Evolutionary conservation across 768 basidiomycete species (phyloP).

Genomic region (Suillus variegatus): DNA sequence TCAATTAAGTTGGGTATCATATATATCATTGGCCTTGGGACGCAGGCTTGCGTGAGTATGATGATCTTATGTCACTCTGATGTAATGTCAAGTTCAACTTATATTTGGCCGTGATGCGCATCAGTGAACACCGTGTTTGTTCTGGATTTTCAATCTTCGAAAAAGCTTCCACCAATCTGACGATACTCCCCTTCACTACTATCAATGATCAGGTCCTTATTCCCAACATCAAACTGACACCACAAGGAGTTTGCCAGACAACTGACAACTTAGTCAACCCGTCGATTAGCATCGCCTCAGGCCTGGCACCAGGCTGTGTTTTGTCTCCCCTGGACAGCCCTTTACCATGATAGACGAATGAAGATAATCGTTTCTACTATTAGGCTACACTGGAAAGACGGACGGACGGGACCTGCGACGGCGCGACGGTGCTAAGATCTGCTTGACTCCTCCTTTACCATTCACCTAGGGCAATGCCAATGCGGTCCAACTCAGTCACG

Average conservation of each 20-base stretch:
- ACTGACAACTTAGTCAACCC: neutral
- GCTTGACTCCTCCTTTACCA: neutral
- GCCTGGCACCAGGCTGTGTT: neutral
- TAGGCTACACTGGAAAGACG: neutral
- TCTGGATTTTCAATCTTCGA: neutral
- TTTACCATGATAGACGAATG: neutral
- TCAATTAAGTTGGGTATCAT: neutral
- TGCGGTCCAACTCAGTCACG: neutral
- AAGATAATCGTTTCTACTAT: neutral
- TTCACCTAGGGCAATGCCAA: neutral
- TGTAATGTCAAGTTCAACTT: neutral
- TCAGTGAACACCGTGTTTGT: neutral
- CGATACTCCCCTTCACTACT: neutral
- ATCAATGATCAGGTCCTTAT: neutral
- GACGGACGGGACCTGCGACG: neutral
- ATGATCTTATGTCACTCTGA: neutral
- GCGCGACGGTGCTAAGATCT: neutral
- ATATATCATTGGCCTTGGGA: neutral
- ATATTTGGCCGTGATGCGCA: neutral
- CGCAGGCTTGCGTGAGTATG: neutral
- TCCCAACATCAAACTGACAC: neutral
- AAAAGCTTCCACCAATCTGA: neutral
- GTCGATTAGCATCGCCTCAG: neutral
- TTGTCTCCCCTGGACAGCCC: neutral
- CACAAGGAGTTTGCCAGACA: neutral